These are phyloP conservation scores for Exserohilum turcica DNA, from an alignment of 2,329 filamentous ascomycete genomes.

Conservation along the genomic window DNA sequence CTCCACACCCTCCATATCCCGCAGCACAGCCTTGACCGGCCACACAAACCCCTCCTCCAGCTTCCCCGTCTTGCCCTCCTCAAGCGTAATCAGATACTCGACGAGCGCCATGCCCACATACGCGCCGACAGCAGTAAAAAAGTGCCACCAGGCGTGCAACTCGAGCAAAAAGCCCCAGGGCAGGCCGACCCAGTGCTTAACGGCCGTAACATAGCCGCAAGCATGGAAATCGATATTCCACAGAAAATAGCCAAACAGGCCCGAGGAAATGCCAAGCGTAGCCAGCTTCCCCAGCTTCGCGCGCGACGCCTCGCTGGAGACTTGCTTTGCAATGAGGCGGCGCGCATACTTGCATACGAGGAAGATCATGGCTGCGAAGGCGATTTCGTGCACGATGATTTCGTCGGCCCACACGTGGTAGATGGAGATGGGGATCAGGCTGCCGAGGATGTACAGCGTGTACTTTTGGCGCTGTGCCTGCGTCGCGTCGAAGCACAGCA, in stretches of 20 bases:
- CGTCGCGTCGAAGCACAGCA: conserved; percentile 51
- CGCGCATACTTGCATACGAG: conserved; percentile 43
- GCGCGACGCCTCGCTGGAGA: conserved; percentile 29
- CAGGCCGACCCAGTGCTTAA: conserved; percentile 56
- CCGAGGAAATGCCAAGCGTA: conserved; percentile 44
- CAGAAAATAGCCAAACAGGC: conserved; percentile 58
- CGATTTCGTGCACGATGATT: conserved; percentile 46
- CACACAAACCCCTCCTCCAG: conserved; percentile 45
- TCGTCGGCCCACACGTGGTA: conserved; percentile 49
- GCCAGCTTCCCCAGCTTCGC: conserved; percentile 33
- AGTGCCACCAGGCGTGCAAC: conserved; percentile 69
- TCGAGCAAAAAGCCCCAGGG: conserved; percentile 63
- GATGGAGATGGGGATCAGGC: conserved; percentile 40
- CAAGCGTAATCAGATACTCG: conserved; percentile 44
- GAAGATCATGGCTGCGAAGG: conserved; percentile 51
- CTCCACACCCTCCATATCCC: conserved; percentile 31
- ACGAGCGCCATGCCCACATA: conserved; percentile 48
- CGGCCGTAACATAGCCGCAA: conserved; percentile 55
- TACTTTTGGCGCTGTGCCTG: conserved; percentile 28
- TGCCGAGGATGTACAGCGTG: conserved; percentile 35
- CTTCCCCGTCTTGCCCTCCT: conserved; percentile 31
- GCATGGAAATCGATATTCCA: conserved; percentile 64
- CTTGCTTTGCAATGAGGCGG: conserved; percentile 32
- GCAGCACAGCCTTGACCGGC: conserved; percentile 41
- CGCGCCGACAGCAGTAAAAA: conserved; percentile 63